Base-by-base conservation (phyloP, 805 yeast genomes). In the Candida montana region DNA sequence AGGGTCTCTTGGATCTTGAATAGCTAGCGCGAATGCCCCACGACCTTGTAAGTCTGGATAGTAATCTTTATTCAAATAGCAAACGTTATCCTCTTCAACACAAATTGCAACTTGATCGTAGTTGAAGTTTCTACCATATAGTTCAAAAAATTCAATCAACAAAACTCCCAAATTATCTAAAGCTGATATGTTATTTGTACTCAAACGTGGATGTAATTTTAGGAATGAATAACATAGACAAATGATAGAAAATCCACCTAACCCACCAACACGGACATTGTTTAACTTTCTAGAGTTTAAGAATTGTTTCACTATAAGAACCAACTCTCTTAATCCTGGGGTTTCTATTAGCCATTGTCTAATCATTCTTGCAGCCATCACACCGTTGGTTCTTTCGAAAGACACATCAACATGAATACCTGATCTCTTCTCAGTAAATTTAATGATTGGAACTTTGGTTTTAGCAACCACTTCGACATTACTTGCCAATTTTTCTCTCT, bases 191-290 rank as follows among this genome's bases (percentile, higher is more conserved):
- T 78, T 77, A 7, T 76, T 71, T 0, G 95, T 77, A 2, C 81
- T 59, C 11, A 88, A 57, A 49, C 89, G 71, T 13, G 96, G 96
- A 59, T 91, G 98, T 47, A 84, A 65, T 50, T 70, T 74, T 47
- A 90, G 62, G 55, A 90, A 89, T 15, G 91, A 79, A 53, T 80
- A 81, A 15, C 84, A 88, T 57, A 93, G 56, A 54, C 96, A 89
- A 33, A 90, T 87, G n/a, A 87, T 85, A 7, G 96, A 79, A 59
- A 83, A 91, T 0, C 98, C 98, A 32, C 99, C 98, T 6, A 91
- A 65, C 0, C 98, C 98, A 39, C 99, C 99, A 18, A 81, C 80
- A 53, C 84, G 95, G 13, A 91, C 98, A 48, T 86, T 83, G 54
- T 89, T 88, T 46, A 90, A 67, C 44, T 73, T 77, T 53, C 97